Percentiles rank a stretch among this genome's conserved stretches.
Evolutionary conservation across 2,329 filamentous ascomycete genomes (phyloP).

Genomic region (Rhynchosporium graminicola): DNA sequence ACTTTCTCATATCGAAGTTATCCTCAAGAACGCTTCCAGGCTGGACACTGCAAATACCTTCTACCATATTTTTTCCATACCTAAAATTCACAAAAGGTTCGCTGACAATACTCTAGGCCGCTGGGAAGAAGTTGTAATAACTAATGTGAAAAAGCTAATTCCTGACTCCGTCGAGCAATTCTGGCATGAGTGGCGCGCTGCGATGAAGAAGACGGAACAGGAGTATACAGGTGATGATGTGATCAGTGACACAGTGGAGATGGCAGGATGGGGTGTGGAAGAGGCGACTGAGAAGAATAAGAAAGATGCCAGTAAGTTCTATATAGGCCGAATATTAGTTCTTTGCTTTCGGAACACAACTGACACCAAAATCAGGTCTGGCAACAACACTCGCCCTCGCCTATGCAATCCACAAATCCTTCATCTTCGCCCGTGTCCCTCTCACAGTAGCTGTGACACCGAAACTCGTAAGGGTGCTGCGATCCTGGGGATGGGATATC

Average conservation of each 20-base stretch:
- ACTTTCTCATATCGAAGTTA: no score
- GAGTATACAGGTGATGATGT: constrained; percentile 48
- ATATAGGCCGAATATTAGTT: no score
- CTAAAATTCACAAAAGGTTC: neutral
- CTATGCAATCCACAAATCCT: constrained; percentile 96
- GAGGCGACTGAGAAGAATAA: constrained; percentile 62
- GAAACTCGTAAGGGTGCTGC: constrained; percentile 86
- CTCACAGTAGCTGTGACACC: constrained; percentile 87
- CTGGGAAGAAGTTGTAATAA: constrained; percentile 68
- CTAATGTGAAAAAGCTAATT: constrained; percentile 57
- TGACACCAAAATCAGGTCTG: constrained; percentile 48
- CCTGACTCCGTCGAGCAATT: constrained; percentile 58
- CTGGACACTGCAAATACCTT: constrained; percentile 14
- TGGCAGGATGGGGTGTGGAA: constrained; percentile 61
- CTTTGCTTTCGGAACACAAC: neutral
- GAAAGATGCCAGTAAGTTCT: constrained; percentile 66
- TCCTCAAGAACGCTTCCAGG: neutral
- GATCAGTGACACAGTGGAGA: constrained; percentile 50
- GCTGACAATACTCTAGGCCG: constrained; percentile 46
- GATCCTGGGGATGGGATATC: constrained; percentile 93
- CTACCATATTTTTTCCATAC: neutral
- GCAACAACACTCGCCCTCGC: constrained; percentile 87
- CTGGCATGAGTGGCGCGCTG: constrained; percentile 52
- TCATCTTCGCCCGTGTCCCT: constrained; percentile 95
- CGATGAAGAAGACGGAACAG: constrained; percentile 49